A percentile compares a stretch with the other conserved stretches of the same genome.
Conservation (phyloP, 2,329 filamentous ascomycete genomes). For the Pseudogymnoascus pannorum region DNA sequence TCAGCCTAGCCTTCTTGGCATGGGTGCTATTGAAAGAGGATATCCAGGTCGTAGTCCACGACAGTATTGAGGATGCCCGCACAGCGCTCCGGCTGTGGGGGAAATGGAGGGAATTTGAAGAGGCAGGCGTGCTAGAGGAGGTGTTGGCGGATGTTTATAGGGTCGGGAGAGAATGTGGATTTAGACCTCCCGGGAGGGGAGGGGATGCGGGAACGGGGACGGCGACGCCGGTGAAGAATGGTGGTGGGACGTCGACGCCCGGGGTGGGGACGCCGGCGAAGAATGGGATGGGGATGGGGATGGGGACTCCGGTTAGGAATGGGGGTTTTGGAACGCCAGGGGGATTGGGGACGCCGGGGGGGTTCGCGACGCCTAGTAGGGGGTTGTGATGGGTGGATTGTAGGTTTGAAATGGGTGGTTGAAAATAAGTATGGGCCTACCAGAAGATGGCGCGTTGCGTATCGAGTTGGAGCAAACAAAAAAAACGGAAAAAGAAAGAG, state of each 20-base stretch:
- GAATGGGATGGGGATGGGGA: not conserved
- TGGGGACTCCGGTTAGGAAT: not conserved
- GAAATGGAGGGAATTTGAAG: slow-evolving; percentile 83
- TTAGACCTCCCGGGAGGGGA: slow-evolving; percentile 40
- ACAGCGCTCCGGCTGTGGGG: slow-evolving; percentile 83
- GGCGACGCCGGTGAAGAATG: slow-evolving; percentile 1
- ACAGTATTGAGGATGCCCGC: slow-evolving; percentile 89
- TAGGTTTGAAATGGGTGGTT: too few species aligned
- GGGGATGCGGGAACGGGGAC: not conserved
- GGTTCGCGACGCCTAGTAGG: not conserved
- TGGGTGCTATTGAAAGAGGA: slow-evolving; percentile 88
- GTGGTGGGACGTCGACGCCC: not conserved
- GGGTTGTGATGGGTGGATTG: not conserved
- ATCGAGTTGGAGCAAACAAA: too few species aligned
- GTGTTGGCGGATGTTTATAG: slow-evolving; percentile 84
- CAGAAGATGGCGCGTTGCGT: too few species aligned
- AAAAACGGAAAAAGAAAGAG: too few species aligned
- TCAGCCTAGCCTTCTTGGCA: slow-evolving; percentile 84
- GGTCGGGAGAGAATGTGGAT: slow-evolving; percentile 51
- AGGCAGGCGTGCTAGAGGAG: slow-evolving; percentile 73
- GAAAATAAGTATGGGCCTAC: too few species aligned
- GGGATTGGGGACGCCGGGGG: not conserved
- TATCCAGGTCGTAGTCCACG: slow-evolving; percentile 87
- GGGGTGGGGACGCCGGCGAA: not conserved
- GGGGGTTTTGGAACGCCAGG: not conserved